phyloP scores from a whole-genome alignment of 805 yeast species.

The Tetrapisispora iriomotensis region DNA sequence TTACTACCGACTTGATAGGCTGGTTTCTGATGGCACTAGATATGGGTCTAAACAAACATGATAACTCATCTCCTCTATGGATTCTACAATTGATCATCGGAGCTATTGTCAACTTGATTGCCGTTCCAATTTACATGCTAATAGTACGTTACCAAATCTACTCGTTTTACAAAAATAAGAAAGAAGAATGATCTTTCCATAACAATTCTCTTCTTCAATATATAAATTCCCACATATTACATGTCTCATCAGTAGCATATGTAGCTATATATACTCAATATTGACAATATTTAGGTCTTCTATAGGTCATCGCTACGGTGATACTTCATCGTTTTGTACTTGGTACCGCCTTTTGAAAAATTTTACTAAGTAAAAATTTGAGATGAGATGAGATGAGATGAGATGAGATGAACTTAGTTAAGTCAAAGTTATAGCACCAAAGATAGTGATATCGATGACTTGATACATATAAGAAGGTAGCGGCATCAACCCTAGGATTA shows the following conservation, averaged over 20 bases:
- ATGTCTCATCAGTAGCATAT: too few species aligned
- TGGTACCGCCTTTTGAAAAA: background rate
- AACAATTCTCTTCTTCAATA: background rate
- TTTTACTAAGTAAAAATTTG: background rate
- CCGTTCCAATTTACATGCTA: constrained; percentile 51
- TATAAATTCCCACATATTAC: background rate
- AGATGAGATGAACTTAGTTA: background rate
- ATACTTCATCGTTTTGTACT: too few species aligned
- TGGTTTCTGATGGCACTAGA: constrained; percentile 64
- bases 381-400: constrained; percentile 7
- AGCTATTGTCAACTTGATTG: constrained; percentile 36
- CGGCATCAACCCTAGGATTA: too few species aligned
- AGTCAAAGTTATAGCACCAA: too few species aligned
- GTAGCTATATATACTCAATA: too few species aligned
- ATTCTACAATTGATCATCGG: constrained; percentile 41
- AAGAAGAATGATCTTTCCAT: background rate
- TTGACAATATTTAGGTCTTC: too few species aligned
- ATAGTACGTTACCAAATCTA: constrained; percentile 44
- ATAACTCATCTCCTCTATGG: constrained; percentile 39
- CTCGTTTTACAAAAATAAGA: constrained; percentile 35
- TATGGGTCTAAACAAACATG: constrained; percentile 56
- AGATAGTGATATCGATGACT: too few species aligned
- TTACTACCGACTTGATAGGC: constrained; percentile 77
- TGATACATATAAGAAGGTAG: too few species aligned
- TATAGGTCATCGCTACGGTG: too few species aligned